phyloP scores from a whole-genome alignment of 371 early-diverging fungal species.

The Apophysomyces ossiformis region DNA sequence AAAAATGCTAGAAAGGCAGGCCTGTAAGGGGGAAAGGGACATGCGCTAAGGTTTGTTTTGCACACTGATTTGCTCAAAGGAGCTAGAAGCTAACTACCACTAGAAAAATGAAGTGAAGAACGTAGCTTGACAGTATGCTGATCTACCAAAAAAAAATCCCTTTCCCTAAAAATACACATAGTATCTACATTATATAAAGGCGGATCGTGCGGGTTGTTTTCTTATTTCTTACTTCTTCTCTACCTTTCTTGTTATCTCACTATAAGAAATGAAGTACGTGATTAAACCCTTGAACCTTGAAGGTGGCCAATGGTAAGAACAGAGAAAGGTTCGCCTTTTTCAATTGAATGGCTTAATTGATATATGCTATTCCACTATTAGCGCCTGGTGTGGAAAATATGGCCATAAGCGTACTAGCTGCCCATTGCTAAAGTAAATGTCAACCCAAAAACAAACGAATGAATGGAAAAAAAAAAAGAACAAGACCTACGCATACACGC shows the following conservation, averaged over 20 bases:
- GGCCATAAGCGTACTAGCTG: constrained; percentile 23
- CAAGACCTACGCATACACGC: neutral
- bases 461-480: neutral
- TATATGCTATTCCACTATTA: neutral
- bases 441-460: too few species aligned
- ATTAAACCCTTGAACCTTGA: constrained; percentile 22
- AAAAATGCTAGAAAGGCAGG: too few species aligned
- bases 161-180: too few species aligned
- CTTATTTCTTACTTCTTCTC: neutral
- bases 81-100: too few species aligned
- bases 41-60: too few species aligned
- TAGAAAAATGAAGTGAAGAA: too few species aligned
- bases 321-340: neutral
- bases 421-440: constrained; percentile 21
- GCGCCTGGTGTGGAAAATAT: constrained; percentile 28
- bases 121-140: neutral
- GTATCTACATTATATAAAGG: too few species aligned
- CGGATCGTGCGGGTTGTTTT: neutral
- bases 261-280: constrained; percentile 12
- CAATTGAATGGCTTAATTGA: neutral
- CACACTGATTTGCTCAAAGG: too few species aligned
- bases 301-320: constrained; percentile 25
- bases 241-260: neutral
- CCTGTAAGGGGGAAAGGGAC: too few species aligned
- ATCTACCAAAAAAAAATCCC: too few species aligned